These are phyloP conservation scores for Amborella trichopoda DNA, from an alignment of 164 flowering plant genomes.

Conservation along the genomic window DNA sequence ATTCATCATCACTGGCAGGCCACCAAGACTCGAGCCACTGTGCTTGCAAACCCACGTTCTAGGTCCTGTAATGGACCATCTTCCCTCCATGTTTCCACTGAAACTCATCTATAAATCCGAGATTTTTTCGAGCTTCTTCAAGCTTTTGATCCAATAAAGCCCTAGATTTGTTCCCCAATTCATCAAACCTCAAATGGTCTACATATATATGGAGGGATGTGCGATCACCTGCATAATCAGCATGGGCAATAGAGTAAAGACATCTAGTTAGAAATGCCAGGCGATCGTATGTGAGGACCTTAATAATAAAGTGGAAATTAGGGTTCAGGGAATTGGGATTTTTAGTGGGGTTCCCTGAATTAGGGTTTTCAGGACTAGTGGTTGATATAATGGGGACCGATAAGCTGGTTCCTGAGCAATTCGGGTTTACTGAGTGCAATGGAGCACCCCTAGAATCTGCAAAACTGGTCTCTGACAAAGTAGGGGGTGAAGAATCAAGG, in stretches of 20 bases:
- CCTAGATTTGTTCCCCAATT: constrained; percentile 5
- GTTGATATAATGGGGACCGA: too few species aligned
- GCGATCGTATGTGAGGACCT: constrained; percentile 76
- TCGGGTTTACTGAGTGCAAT: too few species aligned
- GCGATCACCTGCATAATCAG: constrained; percentile 41
- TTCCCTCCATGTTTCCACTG: constrained; percentile 63
- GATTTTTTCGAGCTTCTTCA: constrained; percentile 29
- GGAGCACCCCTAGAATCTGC: too few species aligned
- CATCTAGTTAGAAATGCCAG: constrained; percentile 66
- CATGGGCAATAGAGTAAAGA: constrained; percentile 62
- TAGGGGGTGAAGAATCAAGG: too few species aligned
- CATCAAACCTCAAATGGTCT: constrained; percentile 45
- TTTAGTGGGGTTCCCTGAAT: too few species aligned
- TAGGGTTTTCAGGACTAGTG: too few species aligned
- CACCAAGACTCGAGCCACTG: constrained; percentile 99
- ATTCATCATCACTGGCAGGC: constrained; percentile 78
- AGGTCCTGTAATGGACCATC: constrained; percentile 76
- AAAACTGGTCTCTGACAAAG: too few species aligned
- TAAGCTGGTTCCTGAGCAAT: too few species aligned
- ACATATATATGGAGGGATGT: constrained; percentile 73
- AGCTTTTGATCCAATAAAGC: constrained; percentile 22
- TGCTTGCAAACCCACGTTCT: constrained; percentile 81
- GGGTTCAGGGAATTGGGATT: constrained; percentile 3
- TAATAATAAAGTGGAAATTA: constrained; percentile 56
- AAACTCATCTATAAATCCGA: constrained; percentile 69